Evolutionary conservation across 441 rosid species (phyloP), one percentile per base, ranked within the genome.

Genomic region (Populus hybrid): DNA sequence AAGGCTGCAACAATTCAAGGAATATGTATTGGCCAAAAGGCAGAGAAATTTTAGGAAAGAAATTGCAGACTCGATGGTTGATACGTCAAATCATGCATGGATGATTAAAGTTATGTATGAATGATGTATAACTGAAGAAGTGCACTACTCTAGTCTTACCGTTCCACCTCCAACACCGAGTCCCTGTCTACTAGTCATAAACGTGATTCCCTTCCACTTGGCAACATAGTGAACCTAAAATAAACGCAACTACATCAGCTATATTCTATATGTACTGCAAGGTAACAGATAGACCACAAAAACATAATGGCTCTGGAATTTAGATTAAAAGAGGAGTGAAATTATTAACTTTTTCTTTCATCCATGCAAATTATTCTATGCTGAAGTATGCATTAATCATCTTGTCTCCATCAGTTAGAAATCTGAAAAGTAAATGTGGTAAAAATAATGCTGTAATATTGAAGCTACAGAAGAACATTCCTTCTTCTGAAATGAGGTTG

Each of bases 121-220:
- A 32, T 7, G 50, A 9, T 12, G 16, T 24, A 61, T 76, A 24
- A 26, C 40, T 11, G 24, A 35, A 53, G 19, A 64, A 38, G 38
- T 63, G 53, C 63, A 59, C 12, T 7, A 18, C 24, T 71, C 18
- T 36, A 30, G 42, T 72, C 91, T 61, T 77, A 95, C 98, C 81
- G 97, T 95, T 80, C 97, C 99, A 74, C 99, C 98, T 64, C 97
- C 95, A 77, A 95, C 94, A 6, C 98, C 98, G 7, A 89, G 86
- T 78, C 99, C 97, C 84, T 95, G 97, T 72, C 98, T 90, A 76
- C 98, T 91, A 23, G 97, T 95, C 99, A 95, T 95, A 85, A 95
- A 95, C 28, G 97, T 95, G 74, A 95, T 82, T 76, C 93, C 93
- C 80, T 84, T 95, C 98, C 98, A 95, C 88, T 93, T 93, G 6